Percentiles rank a stretch among this genome's conserved stretches.
phyloP scores from a whole-genome alignment of 1,284 basidiomycete genomes.

The Ustilago sp. region DNA sequence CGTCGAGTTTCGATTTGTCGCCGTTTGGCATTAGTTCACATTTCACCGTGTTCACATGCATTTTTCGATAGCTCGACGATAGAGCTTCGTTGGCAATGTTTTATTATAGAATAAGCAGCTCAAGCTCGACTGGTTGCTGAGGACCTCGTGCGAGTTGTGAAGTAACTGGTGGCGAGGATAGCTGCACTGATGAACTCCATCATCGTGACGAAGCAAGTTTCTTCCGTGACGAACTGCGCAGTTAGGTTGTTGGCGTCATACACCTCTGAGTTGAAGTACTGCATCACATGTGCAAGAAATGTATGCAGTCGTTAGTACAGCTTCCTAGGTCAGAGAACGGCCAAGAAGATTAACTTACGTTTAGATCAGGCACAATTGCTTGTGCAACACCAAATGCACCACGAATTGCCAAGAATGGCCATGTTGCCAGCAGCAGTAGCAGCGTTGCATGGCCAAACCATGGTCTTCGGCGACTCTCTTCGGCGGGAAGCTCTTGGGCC shows the following conservation, averaged over 20 bases:
- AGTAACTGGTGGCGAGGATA: constrained; percentile 37
- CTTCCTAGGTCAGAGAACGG: neutral
- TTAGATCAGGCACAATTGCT: constrained; percentile 32
- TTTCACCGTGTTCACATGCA: neutral
- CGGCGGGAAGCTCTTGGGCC: neutral
- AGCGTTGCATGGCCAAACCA: constrained; percentile 39
- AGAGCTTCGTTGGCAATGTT: neutral
- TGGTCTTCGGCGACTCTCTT: constrained; percentile 1
- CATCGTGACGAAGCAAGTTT: constrained; percentile 39
- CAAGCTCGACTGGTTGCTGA: neutral
- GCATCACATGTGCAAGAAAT: neutral
- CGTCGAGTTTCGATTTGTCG: constrained; percentile 43
- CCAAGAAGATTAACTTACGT: constrained; percentile 10
- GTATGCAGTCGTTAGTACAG: neutral
- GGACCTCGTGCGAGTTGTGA: constrained; percentile 6
- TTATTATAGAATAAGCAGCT: neutral
- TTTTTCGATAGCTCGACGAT: neutral
- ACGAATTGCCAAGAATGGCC: constrained; percentile 47
- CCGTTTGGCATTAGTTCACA: constrained; percentile 24
- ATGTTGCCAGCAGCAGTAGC: constrained; percentile 32
- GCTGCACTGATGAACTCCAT: constrained; percentile 46
- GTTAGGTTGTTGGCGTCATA: constrained; percentile 32
- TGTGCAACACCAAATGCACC: constrained; percentile 46
- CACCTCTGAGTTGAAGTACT: constrained; percentile 41
- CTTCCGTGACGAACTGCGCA: constrained; percentile 24